phyloP scores from a whole-genome alignment of 2,329 filamentous ascomycete genomes.

The Stemphylium beticola region DNA sequence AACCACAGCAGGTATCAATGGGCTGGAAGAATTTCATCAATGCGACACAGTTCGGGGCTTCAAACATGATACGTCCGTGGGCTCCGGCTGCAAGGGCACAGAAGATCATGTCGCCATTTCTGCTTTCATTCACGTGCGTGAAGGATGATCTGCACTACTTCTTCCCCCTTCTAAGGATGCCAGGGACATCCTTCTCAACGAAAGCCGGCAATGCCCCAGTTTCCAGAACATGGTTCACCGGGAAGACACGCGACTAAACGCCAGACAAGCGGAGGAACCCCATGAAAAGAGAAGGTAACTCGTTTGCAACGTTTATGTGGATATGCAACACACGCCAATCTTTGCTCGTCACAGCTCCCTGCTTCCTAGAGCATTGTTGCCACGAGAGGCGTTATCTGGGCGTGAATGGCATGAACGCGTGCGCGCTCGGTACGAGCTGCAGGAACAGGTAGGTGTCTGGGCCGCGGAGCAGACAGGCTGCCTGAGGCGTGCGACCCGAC shows the following conservation, averaged over 20 bases:
- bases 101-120: not conserved
- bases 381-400: not conserved
- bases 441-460: conserved; percentile 13
- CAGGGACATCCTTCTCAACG: conserved; percentile 8
- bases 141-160: not conserved
- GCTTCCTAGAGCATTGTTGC: not conserved
- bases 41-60: not conserved
- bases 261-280: conserved; percentile 2
- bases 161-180: not conserved
- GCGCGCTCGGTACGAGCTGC: conserved; percentile 8
- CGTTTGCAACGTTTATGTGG: not conserved
- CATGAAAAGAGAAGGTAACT: conserved; percentile 11
- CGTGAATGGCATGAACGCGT: conserved; percentile 1
- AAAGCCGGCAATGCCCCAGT: not conserved
- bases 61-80: not conserved
- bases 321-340: not conserved
- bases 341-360: not conserved
- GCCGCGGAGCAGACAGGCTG: conserved; percentile 3
- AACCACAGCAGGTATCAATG: not conserved
- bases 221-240: conserved; percentile 13
- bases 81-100: not conserved
- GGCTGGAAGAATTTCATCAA: not conserved
- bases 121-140: not conserved
- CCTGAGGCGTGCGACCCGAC: not conserved
- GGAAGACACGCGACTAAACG: conserved; percentile 7